A percentile compares a stretch with the other conserved stretches of the same genome.
Conservation (phyloP, 225 moss, liverwort and hornwort species). For the Asterella californica region DNA sequence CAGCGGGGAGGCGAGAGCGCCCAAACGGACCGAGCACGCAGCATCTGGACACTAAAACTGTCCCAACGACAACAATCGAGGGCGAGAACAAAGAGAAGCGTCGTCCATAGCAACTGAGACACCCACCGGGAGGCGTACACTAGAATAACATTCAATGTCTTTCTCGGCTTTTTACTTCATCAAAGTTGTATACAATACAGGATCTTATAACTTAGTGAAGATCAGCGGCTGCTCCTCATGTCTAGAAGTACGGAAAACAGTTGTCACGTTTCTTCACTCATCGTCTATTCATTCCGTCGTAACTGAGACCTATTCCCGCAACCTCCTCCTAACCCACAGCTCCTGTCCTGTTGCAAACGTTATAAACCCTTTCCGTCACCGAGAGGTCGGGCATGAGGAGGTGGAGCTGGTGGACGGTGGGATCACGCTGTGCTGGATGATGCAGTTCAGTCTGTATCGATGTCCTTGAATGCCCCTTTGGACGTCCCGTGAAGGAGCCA, state of each 20-base stretch:
- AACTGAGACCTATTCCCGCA: neutral
- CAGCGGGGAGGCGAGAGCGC: neutral
- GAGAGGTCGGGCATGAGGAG: neutral
- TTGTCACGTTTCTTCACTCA: constrained; percentile 11
- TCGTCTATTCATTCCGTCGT: neutral
- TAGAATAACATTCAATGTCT: neutral
- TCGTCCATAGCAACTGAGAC: neutral
- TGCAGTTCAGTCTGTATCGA: neutral
- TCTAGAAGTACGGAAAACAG: constrained; percentile 1
- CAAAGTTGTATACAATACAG: constrained; percentile 5
- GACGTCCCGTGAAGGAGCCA: neutral
- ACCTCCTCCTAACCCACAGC: neutral
- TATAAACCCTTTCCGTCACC: neutral
- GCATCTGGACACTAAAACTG: neutral
- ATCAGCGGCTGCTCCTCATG: constrained; percentile 8
- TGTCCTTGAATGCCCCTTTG: neutral
- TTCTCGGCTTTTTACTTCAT: constrained; percentile 8
- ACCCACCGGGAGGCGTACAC: neutral
- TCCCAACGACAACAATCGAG: neutral
- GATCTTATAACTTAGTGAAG: constrained; percentile 6
- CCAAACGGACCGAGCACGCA: neutral
- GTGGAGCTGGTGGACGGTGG: neutral
- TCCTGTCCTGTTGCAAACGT: neutral
- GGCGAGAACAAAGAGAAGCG: neutral
- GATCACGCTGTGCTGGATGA: neutral